Conservation (phyloP, 192 early-diverging fungal species). For the Coemansia sp. region DNA sequence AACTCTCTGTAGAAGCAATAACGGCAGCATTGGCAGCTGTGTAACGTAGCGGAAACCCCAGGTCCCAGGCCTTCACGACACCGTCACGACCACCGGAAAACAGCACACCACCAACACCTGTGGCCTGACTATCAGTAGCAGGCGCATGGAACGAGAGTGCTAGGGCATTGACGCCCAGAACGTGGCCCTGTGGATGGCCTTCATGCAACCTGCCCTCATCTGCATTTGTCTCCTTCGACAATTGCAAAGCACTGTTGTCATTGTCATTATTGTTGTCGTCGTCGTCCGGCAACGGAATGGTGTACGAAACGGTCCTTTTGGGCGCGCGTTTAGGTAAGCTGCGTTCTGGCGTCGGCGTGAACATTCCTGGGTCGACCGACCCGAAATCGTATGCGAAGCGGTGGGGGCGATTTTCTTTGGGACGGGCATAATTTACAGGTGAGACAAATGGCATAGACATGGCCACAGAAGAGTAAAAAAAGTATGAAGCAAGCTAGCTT, state of each 20-base stretch:
- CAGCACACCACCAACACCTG: constrained; percentile 62
- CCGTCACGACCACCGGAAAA: constrained; percentile 91
- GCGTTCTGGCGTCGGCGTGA: constrained; percentile 43
- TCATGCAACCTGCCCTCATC: constrained; percentile 5
- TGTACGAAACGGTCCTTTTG: constrained; percentile 44
- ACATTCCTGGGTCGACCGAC: constrained; percentile 55
- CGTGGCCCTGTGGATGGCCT: constrained; percentile 59
- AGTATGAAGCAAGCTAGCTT: background rate
- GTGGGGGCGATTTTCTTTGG: constrained; percentile 50
- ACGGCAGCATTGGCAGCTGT: background rate
- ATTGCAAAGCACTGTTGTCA: background rate
- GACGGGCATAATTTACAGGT: constrained; percentile 33
- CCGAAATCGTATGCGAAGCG: constrained; percentile 56
- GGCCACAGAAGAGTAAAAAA: constrained; percentile 1
- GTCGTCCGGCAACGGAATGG: constrained; percentile 40
- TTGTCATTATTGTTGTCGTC: background rate
- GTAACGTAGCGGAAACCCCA: constrained; percentile 41
- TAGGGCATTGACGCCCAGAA: constrained; percentile 84
- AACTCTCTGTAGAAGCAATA: background rate
- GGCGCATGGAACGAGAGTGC: constrained; percentile 54
- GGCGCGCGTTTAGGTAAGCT: constrained; percentile 44
- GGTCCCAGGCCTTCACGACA: constrained; percentile 82
- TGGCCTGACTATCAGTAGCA: background rate
- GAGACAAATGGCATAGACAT: constrained; percentile 43
- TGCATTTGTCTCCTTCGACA: background rate